Evolutionary conservation across 768 basidiomycete species (phyloP).

Genomic region (Phallus indusiatus): DNA sequence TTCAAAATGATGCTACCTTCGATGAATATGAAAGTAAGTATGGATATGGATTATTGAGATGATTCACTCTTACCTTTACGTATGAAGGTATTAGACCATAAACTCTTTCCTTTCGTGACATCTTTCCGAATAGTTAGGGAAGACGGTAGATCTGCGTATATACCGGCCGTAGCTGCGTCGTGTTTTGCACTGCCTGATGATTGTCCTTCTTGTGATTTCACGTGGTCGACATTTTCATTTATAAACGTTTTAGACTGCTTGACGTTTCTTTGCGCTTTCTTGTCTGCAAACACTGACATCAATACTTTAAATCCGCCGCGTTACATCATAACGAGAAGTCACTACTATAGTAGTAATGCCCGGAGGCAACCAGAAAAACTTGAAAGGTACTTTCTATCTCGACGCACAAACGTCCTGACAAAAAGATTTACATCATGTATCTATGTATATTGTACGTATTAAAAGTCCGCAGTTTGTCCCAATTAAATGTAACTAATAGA

Average conservation of each 20-base stretch:
- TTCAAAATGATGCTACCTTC: conserved; percentile 54
- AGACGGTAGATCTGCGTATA: conserved; percentile 29
- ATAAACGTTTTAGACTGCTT: too few relatives aligned
- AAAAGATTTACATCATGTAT: too few relatives aligned
- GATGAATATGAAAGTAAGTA: background rate
- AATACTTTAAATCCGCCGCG: too few relatives aligned
- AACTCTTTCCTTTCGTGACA: conserved; percentile 31
- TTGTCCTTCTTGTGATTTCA: background rate
- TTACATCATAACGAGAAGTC: too few relatives aligned
- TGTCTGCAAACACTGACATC: too few relatives aligned
- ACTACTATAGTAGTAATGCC: too few relatives aligned
- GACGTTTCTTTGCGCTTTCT: too few relatives aligned
- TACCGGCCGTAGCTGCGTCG: conserved; percentile 5
- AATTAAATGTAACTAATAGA: background rate
- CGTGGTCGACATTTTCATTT: too few relatives aligned
- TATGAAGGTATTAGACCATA: conserved; percentile 30
- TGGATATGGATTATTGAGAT: background rate
- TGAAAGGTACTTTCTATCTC: too few relatives aligned
- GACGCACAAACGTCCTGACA: too few relatives aligned
- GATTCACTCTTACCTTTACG: conserved; percentile 27
- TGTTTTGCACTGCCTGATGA: background rate
- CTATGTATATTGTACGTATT: too few relatives aligned
- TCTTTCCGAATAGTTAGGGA: conserved; percentile 31
- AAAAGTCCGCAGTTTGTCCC: background rate
- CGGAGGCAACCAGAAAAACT: too few relatives aligned